A percentile compares a stretch with the other conserved stretches of the same genome.
Evolutionary conservation across 2,329 filamentous ascomycete genomes (phyloP).

Genomic region (Elsinoe perseae): DNA sequence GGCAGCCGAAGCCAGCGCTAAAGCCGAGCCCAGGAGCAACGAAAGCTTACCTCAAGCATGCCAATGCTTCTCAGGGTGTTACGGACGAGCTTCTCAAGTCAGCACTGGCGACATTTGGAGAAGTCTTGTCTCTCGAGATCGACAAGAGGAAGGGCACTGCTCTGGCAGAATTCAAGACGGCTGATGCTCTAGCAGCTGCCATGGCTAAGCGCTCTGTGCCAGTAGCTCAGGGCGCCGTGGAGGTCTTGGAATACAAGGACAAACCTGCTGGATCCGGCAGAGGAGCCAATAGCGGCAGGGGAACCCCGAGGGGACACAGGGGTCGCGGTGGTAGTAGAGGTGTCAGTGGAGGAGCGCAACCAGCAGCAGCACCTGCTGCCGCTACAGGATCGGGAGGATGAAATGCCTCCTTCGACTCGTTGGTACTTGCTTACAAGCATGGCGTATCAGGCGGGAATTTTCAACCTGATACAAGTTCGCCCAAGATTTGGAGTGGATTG

Average conservation of each 20-base stretch:
- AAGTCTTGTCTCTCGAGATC: constrained; percentile 74
- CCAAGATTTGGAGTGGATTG: too few species aligned
- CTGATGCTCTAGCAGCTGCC: constrained; percentile 65
- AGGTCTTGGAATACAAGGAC: constrained; percentile 76
- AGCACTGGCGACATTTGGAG: constrained; percentile 65
- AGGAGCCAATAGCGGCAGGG: constrained; percentile 16
- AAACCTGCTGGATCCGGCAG: constrained; percentile 20
- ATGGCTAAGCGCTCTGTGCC: constrained; percentile 72
- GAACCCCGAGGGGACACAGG: constrained; percentile 16
- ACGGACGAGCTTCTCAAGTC: constrained; percentile 72
- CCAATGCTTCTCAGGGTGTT: constrained; percentile 81
- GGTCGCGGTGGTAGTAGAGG: constrained; percentile 17
- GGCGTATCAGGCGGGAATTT: too few species aligned
- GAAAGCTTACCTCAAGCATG: constrained; percentile 50
- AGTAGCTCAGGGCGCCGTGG: constrained; percentile 77
- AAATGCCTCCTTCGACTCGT: constrained; percentile 27
- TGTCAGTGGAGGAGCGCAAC: constrained; percentile 15
- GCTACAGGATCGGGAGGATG: constrained; percentile 24
- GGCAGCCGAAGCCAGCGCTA: constrained; percentile 13
- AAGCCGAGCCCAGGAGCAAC: constrained; percentile 28
- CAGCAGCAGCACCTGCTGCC: constrained; percentile 17
- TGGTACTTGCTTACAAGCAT: neutral
- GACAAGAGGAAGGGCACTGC: constrained; percentile 93
- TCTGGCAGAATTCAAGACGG: constrained; percentile 78
- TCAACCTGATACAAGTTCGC: too few species aligned